Evolutionary conservation across 2,329 filamentous ascomycete species (phyloP), one percentile per base, ranked within the genome.

Genomic region (Fusarium avenaceum): DNA sequence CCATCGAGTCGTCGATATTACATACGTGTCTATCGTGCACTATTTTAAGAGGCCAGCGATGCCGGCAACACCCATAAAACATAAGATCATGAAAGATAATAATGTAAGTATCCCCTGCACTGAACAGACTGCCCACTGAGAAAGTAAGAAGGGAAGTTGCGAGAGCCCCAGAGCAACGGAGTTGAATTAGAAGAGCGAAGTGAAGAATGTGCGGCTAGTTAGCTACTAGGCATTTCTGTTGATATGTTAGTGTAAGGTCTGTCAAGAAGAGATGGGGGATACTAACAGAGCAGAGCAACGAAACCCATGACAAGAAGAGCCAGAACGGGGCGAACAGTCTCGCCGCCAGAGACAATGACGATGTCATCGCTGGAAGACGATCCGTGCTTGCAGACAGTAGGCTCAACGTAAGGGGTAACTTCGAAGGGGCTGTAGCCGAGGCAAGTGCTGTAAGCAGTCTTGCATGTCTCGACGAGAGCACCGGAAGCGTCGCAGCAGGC

Each of bases 221-320:
- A 55, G 54, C 24, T 33, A 33, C 50, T 38, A 28, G 17, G 40
- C 50, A 42, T 66, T 68, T 69, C 65, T 69, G 1, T 3, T 17
- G 13, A 14, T 3, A 11, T 7, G 19, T 68, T 33, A 68, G 65
- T 17, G 2, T 1, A 6, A 9, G 14, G 10, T 28, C 26, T 9
- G 7, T 1, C 1, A 3, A 3, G 1, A 20, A 15, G 14, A 17
- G 7, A 11, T 2, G 1, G 6, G 22, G 7, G 4, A 11, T 33
- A 69, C 65, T 68, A 33, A 68, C 65, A 68, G 24, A 68, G 47
- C 22, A 68, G 65, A 49, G 60, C 65, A n/a, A 65, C 17, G n/a
- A 51, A 55, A 45, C 65, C 65, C 33, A 68, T 40, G 19, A 42
- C 61, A 48, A 68, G 43, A 30, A 68, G 65, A 40, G 61, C 65